These are phyloP conservation scores for Tylopilus orsonianus DNA, from an alignment of 1,284 basidiomycete genomes.

Conservation along the genomic window DNA sequence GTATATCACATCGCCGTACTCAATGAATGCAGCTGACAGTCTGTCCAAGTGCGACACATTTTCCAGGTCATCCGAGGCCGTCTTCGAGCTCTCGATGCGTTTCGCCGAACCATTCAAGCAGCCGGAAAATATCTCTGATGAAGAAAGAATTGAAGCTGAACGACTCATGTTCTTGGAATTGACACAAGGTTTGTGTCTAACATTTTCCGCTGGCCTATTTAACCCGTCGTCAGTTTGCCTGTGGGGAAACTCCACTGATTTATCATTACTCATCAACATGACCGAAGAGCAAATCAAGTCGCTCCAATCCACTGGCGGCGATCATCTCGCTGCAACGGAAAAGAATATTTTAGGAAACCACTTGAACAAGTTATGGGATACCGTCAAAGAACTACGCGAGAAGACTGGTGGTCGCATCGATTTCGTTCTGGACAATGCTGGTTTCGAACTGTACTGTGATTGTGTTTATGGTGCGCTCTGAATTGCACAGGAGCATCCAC, in stretches of 20 bases:
- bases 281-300: constrained; percentile 98
- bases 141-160: constrained; percentile 73
- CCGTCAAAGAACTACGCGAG: constrained; percentile 66
- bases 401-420: constrained; percentile 84
- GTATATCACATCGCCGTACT: constrained; percentile 35
- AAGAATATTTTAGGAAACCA: constrained; percentile 94
- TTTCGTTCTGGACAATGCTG: constrained; percentile 87
- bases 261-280: constrained; percentile 97
- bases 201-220: background rate
- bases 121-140: constrained; percentile 51
- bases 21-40: constrained; percentile 5
- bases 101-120: constrained; percentile 86
- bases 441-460: constrained; percentile 97
- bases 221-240: constrained; percentile 71
- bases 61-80: constrained; percentile 87
- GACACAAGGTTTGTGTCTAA: constrained; percentile 64
- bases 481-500: background rate
- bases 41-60: constrained; percentile 86
- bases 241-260: constrained; percentile 97
- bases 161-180: constrained; percentile 92
- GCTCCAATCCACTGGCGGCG: constrained; percentile 95
- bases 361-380: constrained; percentile 79
- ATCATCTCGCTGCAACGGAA: constrained; percentile 92
- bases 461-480: constrained; percentile 84
- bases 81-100: constrained; percentile 92